phyloP scores from a whole-genome alignment of 1,284 basidiomycete genomes.

The Marasmius sp. region DNA sequence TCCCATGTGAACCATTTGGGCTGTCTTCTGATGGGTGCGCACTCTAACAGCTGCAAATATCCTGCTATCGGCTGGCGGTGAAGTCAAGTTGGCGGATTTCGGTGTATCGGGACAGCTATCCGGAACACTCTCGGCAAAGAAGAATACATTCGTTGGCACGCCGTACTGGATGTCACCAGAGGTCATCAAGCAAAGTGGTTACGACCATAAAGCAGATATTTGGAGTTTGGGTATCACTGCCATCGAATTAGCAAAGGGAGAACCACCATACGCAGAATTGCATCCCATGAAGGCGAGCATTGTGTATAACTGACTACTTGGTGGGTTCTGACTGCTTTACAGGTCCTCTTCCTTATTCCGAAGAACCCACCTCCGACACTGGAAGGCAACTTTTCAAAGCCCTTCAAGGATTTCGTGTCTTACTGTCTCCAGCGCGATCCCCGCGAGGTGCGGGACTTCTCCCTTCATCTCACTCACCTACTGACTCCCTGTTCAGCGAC shows the following conservation, averaged over 20 bases:
- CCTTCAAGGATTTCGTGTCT: constrained; percentile 93
- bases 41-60: constrained; percentile 78
- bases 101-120: constrained; percentile 99
- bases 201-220: constrained; percentile 98
- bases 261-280: constrained; percentile 95
- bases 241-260: constrained; percentile 95
- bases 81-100: constrained; percentile 98
- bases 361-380: constrained; percentile 94
- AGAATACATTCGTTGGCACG: constrained; percentile 98
- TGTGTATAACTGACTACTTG: constrained; percentile 25
- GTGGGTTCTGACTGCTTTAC: not conserved
- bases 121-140: constrained; percentile 94
- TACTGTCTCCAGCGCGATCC: constrained; percentile 95
- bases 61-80: constrained; percentile 89
- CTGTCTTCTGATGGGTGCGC: not conserved
- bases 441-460: constrained; percentile 66
- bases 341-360: constrained; percentile 97
- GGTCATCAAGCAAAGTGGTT: constrained; percentile 99
- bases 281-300: constrained; percentile 94
- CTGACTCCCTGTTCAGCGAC: constrained; percentile 57
- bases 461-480: not conserved
- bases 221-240: constrained; percentile 97
- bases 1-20: not conserved
- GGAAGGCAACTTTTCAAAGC: constrained; percentile 86
- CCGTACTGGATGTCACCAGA: constrained; percentile 99